A percentile compares a stretch with the other conserved stretches of the same genome.
Evolutionary conservation across 495 filamentous ascomycete species (phyloP).

Genomic region (Xylaria grammica): DNA sequence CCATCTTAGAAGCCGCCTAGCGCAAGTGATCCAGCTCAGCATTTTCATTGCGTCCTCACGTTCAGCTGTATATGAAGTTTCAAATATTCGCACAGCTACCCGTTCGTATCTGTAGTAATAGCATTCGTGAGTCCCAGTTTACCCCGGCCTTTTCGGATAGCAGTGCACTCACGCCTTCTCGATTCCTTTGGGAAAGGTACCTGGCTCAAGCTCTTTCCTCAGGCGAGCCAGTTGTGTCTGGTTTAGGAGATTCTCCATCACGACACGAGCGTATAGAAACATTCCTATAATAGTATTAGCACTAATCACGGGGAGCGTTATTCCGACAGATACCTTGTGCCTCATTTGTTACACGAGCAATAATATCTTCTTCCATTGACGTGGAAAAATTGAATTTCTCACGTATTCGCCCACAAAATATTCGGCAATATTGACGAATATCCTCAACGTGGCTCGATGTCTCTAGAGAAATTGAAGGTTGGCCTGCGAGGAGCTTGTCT

Average conservation of each 20-base stretch:
- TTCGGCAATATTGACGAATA: conserved; percentile 11
- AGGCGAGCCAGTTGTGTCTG: conserved; percentile 2
- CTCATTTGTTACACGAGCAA: not conserved
- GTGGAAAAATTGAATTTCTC: conserved; percentile 13
- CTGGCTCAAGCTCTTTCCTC: conserved; percentile 3
- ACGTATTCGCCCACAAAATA: not conserved
- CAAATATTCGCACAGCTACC: conserved; percentile 13
- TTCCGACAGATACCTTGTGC: conserved; percentile 14
- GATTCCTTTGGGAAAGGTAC: conserved; percentile 1
- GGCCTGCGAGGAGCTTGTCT: conserved; percentile 10
- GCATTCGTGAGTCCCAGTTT: not conserved
- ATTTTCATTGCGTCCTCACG: conserved; percentile 18
- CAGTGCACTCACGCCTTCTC: not conserved
- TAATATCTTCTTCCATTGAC: not conserved
- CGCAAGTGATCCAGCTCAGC: conserved; percentile 18
- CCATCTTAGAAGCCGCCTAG: conserved; percentile 20
- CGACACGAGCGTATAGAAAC: conserved; percentile 23
- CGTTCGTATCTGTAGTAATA: conserved; percentile 15
- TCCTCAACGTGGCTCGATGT: conserved; percentile 6
- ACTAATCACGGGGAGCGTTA: not conserved
- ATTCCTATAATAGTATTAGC: conserved; percentile 7
- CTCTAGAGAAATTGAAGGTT: conserved; percentile 8
- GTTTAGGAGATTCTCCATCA: conserved; percentile 16
- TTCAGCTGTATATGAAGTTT: not conserved
- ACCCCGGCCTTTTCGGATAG: not conserved